Evolutionary conservation across 139 green algal species (phyloP), one percentile per base, ranked within the genome.

Genomic region (Volvox reticuliferus): DNA sequence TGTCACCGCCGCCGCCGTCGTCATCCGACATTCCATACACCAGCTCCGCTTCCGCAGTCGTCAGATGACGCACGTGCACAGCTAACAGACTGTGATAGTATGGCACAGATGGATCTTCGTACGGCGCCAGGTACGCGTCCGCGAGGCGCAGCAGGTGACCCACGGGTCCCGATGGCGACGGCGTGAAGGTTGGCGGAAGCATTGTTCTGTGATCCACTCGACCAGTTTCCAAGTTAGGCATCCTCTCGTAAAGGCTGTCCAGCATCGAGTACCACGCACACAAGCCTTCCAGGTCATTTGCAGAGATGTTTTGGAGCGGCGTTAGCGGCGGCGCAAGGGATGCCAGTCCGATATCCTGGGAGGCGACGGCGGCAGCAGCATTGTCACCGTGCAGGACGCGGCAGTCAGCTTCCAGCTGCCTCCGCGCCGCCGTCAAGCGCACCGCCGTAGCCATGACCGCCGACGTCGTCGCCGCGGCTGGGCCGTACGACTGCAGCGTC

Each of bases 381-480:
- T 24, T 12, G 24, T 26, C 22, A 3, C n/a, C 12, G 77, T 36
- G 32, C 35, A 88, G 65, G 9, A 24, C 68, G 2, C 26, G 35
- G 84, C 84, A 89, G 17, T 89, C 68, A 6, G 68, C 67, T n/a
- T 81, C 84, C 9, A 89, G 68, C 35, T n/a, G 24, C 35, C 68
- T 80, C 16, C 84, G 67, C 26, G 37, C 68, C 13, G 68, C 84
- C 14, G 84, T 89, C 37, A 89, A 69, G 26, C 84, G 84, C 21
- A 81, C 68, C n/a, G 84, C 84, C n/a, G 68, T n/a, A 0, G 30
- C 13, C 68, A 81, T 68, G 26, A 81, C 36, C 20, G 5, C 36
- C 26, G 84, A 73, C 67, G 68, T 32, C 81, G 21, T 17, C 30
- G 6, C 68, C 26, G 84, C 84, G 65, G 68, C 81, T 16, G 36